Base-by-base conservation (phyloP, 805 yeast species). In the Nakazawaea molendinolei region DNA sequence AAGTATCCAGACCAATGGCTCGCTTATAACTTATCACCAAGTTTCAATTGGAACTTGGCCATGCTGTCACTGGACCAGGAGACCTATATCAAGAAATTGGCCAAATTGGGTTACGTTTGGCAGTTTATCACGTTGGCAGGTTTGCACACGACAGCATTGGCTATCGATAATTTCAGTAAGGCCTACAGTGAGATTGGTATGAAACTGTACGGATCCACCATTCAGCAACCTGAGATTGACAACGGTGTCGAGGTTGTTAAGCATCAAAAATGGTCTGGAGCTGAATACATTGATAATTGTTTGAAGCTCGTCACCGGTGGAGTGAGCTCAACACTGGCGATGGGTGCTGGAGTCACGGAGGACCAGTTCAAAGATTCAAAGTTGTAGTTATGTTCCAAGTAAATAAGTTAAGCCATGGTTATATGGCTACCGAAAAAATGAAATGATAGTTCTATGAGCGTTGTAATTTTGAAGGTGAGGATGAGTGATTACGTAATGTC, bases 241-340 rank as follows among this genome's bases (percentile, higher is more conserved):
- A 69, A 69, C 42, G 89, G 86, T 46, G 95, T 89, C 47, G 97
- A 90, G 62, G 95, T 90, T 41, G 94, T 90, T 45, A 90, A 87
- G 71, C 97, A 90, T 63, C 97, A 90, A 65, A 86, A 89, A 63
- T 90, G 97, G 97, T 86, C 96, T 28, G 97, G 97, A 57, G 97
- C 97, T 21, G 95, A 86, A 64, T 89, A 86, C 68, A 82, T 90
- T 55, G 97, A 90, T 62, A 80, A 86, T 42, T 69, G 90, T 54
- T 77, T 90, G 60, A 87, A 81, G 62, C 69, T 86, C 63, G 92
- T 87, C 18, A 80, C 92, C 39, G 97, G 97, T 52, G 97, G 97
- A 66, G 83, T 89, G 40, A 72, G 89, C 34, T 81, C 95, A 14
- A 90, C 97, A 33, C 95, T 97, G 47, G 97, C 97, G 33, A 90